Conservation (phyloP, 139 green algal species). For the Zygnema cylindricum region DNA sequence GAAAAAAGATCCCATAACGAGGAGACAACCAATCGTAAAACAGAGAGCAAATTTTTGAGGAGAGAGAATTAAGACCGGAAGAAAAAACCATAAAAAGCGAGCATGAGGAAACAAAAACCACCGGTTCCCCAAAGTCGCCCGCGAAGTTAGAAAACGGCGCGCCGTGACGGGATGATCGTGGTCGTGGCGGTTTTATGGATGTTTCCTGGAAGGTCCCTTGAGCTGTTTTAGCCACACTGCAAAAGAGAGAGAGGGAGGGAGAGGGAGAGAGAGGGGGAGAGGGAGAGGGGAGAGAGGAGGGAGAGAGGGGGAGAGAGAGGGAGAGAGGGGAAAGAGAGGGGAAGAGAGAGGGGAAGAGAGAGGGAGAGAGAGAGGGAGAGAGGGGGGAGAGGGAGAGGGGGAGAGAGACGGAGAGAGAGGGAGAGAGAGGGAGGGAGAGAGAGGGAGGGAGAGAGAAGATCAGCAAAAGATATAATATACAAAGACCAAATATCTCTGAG, state of each 20-base stretch:
- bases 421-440: background rate
- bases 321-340: slow-evolving; percentile 7
- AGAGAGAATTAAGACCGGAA: slow-evolving; percentile 87
- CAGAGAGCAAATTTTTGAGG: slow-evolving; percentile 94
- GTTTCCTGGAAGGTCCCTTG: slow-evolving; percentile 45
- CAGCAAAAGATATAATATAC: no score
- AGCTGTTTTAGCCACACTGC: slow-evolving; percentile 16
- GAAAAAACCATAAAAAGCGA: slow-evolving; percentile 89
- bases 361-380: slow-evolving; percentile 14
- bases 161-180: slow-evolving; percentile 37
- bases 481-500: no score
- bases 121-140: slow-evolving; percentile 17
- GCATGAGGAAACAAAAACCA: slow-evolving; percentile 81
- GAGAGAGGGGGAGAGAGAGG: slow-evolving; percentile 10
- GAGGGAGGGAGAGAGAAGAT: no score
- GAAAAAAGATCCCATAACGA: slow-evolving; percentile 81
- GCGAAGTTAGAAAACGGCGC: slow-evolving; percentile 30
- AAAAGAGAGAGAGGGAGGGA: background rate
- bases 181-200: slow-evolving; percentile 55
- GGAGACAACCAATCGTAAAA: slow-evolving; percentile 84
- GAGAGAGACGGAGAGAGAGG: background rate
- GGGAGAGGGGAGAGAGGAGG: background rate
- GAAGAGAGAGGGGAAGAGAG: background rate
- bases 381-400: slow-evolving; percentile 7
- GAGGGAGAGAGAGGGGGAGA: background rate